Percentiles rank a stretch among this genome's conserved stretches.
Conservation (phyloP, 1,139 yeast genomes). For the Suhomyces choctaworum region DNA sequence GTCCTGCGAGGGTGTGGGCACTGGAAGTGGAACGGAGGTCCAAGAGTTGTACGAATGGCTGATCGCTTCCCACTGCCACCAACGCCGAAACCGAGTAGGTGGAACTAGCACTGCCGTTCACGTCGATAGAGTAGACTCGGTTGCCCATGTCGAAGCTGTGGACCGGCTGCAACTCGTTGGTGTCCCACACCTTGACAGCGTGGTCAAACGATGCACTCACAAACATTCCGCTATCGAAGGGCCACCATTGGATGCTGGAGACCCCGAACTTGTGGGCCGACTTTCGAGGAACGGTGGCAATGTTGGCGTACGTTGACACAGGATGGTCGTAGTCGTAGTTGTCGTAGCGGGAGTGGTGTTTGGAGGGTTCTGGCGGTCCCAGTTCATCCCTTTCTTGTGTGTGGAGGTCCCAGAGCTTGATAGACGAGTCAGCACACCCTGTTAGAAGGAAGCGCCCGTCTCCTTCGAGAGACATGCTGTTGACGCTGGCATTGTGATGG, state of each 20-base stretch:
- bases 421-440: conserved; percentile 77
- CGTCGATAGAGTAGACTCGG: conserved; percentile 57
- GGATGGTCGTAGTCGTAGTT: conserved; percentile 32
- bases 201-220: conserved; percentile 80
- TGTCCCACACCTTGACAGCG: conserved; percentile 79
- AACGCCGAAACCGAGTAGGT: conserved; percentile 46
- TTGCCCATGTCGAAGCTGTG: conserved; percentile 59
- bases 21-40: conserved; percentile 73
- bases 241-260: conserved; percentile 85
- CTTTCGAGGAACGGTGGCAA: conserved; percentile 53
- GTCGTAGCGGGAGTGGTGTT: conserved; percentile 16
- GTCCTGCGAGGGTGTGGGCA: conserved; percentile 69
- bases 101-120: conserved; percentile 26
- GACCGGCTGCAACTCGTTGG: conserved; percentile 61
- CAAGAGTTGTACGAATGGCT: conserved; percentile 64
- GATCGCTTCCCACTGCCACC: conserved; percentile 71
- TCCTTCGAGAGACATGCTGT: conserved; percentile 63
- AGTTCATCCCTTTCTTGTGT: conserved; percentile 20
- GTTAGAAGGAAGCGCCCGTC: conserved; percentile 57
- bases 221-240: conserved; percentile 83
- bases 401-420: conserved; percentile 60
- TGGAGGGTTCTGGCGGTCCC: conserved; percentile 13
- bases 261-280: conserved; percentile 71
- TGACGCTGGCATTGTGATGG: conserved; percentile 54
- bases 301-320: conserved; percentile 20